Base-by-base conservation (phyloP, 2,329 filamentous ascomycete species). In the Sporothrix euskadiensis region DNA sequence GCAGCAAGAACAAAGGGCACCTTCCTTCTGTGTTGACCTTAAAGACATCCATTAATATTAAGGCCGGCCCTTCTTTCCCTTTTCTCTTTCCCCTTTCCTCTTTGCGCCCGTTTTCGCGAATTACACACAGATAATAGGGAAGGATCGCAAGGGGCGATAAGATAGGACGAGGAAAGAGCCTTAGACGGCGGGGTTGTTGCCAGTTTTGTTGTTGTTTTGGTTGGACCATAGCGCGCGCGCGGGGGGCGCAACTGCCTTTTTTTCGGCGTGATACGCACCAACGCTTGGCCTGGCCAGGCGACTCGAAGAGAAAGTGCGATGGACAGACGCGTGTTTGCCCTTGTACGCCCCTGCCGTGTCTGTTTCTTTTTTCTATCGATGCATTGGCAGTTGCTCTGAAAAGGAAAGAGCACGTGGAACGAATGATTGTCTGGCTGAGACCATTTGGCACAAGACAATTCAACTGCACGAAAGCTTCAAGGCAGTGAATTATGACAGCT, bases 171-270 rank as follows among this genome's bases (percentile, higher is more conserved):
- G 16, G 22, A 6, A n/a, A 32, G 10, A 12, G 39, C 4, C 32
- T 12, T 69, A 12, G 19, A 41, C 19, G 32, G 66, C 49, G 66
- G 66, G 66, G 47, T 41, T 69, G n/a, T 52, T 54, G 66, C 66
- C 66, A 41, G 41, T 54, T 69, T 70, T 59, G 35, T 30, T 57
- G 7, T 59, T 70, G 52, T 70, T 57, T 70, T 57, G 52, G n/a
- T 44, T 57, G 49, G 47, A 41, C 14, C n/a, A 30, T 57, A 44
- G 49, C 49, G 35, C 49, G n/a, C 32, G 10, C 49, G 49, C 26
- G 44, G 30, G 65, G 12, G 65, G 12, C 19, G 32, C 22, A 16
- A 49, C 19, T 49, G 63, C 3, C 35, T 14, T 32, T 30, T 66
- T 66, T 49, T 49, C 59, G 44, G 59, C n/a, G 35, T 63, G 12